Percentiles rank a stretch among this genome's conserved stretches.
Evolutionary conservation across 129 eudicot genomes (phyloP).

Genomic region (Flaveria bidentis): DNA sequence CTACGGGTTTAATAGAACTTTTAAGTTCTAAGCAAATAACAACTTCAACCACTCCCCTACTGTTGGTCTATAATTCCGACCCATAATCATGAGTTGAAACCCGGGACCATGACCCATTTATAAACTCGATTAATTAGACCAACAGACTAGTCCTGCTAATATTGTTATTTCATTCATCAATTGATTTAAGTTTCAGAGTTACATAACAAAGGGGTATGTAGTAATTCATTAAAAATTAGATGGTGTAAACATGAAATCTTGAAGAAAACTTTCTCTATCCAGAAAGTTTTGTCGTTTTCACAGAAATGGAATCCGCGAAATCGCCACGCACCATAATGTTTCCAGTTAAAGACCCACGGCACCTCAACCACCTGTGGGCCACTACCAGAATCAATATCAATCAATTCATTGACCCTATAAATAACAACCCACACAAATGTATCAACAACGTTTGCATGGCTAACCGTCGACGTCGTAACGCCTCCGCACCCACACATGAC

Average conservation of each 20-base stretch:
- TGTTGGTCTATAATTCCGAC: too few relatives aligned
- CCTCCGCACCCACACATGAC: slow-evolving; percentile 23
- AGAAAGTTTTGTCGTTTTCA: neutral
- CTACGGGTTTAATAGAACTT: too few relatives aligned
- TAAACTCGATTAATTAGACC: too few relatives aligned
- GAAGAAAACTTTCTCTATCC: neutral
- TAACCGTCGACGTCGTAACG: slow-evolving; percentile 20
- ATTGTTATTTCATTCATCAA: too few relatives aligned
- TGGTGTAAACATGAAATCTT: neutral
- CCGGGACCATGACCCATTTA: too few relatives aligned
- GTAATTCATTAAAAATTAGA: neutral
- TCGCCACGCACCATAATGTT: slow-evolving; percentile 1
- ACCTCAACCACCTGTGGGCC: neutral
- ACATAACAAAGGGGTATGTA: neutral
- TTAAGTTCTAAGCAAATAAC: too few relatives aligned
- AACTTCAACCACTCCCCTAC: too few relatives aligned
- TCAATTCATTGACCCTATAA: neutral
- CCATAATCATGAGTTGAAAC: too few relatives aligned
- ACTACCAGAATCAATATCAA: neutral
- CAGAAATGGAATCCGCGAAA: slow-evolving; percentile 3
- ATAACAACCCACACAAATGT: neutral
- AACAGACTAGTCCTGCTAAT: too few relatives aligned
- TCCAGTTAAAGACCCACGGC: neutral
- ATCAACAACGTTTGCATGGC: slow-evolving; percentile 23
- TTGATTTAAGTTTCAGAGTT: neutral